Evolutionary conservation across 1,139 yeast genomes (phyloP).

Genomic region (Yamadazyma membranifaciens): DNA sequence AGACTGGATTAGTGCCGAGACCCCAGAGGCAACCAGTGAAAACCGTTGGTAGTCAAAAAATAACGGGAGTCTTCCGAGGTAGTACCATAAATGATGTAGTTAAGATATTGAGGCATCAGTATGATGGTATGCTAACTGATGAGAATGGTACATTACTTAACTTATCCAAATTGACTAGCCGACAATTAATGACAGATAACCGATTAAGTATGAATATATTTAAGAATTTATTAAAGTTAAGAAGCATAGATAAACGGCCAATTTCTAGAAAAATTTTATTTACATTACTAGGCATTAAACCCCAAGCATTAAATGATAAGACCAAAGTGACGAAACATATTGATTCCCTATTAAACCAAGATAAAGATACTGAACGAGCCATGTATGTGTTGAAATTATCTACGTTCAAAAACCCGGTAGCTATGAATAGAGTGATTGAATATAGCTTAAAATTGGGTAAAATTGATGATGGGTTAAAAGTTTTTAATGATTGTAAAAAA

Average conservation of each 20-base stretch:
- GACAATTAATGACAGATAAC: conserved; percentile 8
- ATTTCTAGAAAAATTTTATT: conserved; percentile 46
- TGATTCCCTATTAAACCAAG: conserved; percentile 46
- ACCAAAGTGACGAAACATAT: conserved; percentile 53
- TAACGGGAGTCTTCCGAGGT: conserved; percentile 8
- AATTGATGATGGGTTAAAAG: conserved; percentile 45
- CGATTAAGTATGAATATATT: conserved; percentile 22
- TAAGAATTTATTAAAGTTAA: conserved; percentile 27
- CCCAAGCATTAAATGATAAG: conserved; percentile 55
- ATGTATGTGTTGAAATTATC: conserved; percentile 48
- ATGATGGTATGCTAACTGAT: conserved; percentile 19
- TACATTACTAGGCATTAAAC: conserved; percentile 56
- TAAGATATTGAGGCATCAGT: conserved; percentile 17
- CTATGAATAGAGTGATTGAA: conserved; percentile 57
- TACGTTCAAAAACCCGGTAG: conserved; percentile 48
- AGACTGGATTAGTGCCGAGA: conserved; percentile 15
- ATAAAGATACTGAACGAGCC: conserved; percentile 51
- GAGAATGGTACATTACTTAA: conserved; percentile 14
- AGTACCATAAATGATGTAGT: conserved; percentile 20
- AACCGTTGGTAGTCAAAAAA: background rate
- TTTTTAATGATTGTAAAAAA: conserved; percentile 55
- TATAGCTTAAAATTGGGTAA: conserved; percentile 38
- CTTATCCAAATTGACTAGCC: conserved; percentile 12
- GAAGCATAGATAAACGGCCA: conserved; percentile 23
- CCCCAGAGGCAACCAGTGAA: background rate